A percentile compares a stretch with the other conserved stretches of the same genome.
Conservation (phyloP, 2,329 filamentous ascomycete genomes). For the Sporothrix phasma region DNA sequence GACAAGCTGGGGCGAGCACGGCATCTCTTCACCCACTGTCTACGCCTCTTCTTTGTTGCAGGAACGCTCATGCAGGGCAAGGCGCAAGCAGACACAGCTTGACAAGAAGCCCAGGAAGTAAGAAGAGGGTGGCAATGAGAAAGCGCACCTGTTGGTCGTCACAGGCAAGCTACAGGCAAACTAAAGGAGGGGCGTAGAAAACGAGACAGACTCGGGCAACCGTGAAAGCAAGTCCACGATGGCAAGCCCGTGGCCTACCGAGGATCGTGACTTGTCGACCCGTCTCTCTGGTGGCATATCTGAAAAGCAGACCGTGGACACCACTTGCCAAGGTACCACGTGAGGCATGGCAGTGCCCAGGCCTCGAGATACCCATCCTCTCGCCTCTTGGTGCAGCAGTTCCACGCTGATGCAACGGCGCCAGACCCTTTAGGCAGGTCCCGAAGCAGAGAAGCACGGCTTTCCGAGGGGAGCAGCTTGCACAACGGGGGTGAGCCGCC, state of each 20-base stretch:
- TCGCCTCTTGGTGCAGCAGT: not conserved
- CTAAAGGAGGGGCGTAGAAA: not conserved
- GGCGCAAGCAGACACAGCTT: not conserved
- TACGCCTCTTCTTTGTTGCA: not conserved
- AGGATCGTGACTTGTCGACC: slow-evolving; percentile 3
- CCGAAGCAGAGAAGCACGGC: not conserved
- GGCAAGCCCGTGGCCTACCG: not conserved
- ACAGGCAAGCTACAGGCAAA: not conserved
- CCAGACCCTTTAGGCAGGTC: slow-evolving; percentile 11
- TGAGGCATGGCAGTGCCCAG: not conserved
- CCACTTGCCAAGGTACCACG: not conserved
- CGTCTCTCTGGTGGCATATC: too few species aligned
- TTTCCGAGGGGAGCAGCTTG: not conserved
- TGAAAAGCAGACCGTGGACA: too few species aligned
- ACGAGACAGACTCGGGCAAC: not conserved
- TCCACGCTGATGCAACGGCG: slow-evolving; percentile 10
- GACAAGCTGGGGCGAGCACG: not conserved
- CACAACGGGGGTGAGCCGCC: not conserved
- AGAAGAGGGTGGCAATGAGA: not conserved
- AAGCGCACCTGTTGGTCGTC: not conserved
- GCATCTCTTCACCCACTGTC: too few species aligned
- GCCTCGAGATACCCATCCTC: not conserved
- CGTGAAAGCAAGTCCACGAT: not conserved
- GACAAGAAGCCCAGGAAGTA: not conserved
- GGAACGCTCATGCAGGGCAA: not conserved